A percentile compares a stretch with the other conserved stretches of the same genome.
phyloP scores from a whole-genome alignment of 345 rosid genomes.

The Moricandia moricandioides region DNA sequence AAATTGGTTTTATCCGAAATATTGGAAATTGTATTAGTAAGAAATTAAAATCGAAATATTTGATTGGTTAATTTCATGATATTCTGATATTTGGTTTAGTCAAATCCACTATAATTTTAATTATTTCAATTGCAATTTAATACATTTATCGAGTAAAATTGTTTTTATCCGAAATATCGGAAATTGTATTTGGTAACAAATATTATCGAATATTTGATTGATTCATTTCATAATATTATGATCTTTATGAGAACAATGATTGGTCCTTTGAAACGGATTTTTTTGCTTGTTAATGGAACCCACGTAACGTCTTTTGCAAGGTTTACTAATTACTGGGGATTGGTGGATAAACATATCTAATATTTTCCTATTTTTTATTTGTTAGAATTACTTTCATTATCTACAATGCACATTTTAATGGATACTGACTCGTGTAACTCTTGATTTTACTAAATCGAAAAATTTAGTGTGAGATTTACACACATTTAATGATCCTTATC shows the following conservation, averaged over 20 bases:
- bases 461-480: not conserved
- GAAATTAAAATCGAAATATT: constrained; percentile 6
- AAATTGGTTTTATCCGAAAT: not conserved
- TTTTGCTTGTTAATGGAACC: not conserved
- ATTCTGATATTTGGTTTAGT: not conserved
- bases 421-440: not conserved
- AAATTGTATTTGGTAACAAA: not conserved
- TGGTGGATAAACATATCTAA: constrained; percentile 11
- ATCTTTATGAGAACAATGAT: constrained; percentile 18
- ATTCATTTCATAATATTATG: not conserved
- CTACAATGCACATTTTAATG: not conserved
- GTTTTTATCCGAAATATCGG: not conserved
- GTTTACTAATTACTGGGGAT: not conserved
- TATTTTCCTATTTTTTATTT: not conserved
- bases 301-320: constrained; percentile 16
- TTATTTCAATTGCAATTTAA: not conserved
- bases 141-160: constrained; percentile 1
- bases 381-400: not conserved
- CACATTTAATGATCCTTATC: too few relatives aligned
- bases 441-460: not conserved
- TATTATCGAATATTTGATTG: constrained; percentile 6
- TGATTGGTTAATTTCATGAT: not conserved
- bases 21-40: constrained; percentile 7
- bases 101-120: not conserved
- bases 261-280: not conserved